These are phyloP conservation scores for Elaeis guineensis DNA, from an alignment of 176 grass and related monocot genomes.

Conservation along the genomic window DNA sequence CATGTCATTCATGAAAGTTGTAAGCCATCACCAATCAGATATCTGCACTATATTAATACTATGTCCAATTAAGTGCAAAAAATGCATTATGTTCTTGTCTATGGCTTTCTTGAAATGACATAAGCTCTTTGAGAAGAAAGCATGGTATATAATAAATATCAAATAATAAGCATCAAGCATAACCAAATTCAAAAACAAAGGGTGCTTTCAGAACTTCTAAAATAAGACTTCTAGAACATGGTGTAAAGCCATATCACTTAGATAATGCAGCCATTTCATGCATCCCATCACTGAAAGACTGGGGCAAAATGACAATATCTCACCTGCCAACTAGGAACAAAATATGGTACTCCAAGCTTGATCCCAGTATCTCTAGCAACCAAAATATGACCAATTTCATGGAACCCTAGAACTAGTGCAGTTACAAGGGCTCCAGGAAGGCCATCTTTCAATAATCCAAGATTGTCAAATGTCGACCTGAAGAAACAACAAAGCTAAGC, in stretches of 20 bases:
- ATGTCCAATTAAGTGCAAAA: no score
- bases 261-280: no score
- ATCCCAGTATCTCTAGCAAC: slow-evolving; percentile 71
- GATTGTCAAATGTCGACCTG: slow-evolving; percentile 94
- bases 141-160: background rate
- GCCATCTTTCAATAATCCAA: slow-evolving; percentile 79
- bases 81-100: no score
- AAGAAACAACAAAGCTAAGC: slow-evolving; percentile 19
- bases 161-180: background rate
- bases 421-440: slow-evolving; percentile 70
- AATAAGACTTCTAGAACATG: no score
- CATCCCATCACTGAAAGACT: no score
- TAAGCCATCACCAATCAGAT: no score
- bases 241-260: no score
- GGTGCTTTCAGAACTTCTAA: background rate
- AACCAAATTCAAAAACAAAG: slow-evolving; percentile 1
- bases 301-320: background rate
- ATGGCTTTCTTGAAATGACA: no score
- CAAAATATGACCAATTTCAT: slow-evolving; percentile 90
- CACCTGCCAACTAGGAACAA: slow-evolving; percentile 99
- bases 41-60: no score
- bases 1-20: no score
- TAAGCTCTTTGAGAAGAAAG: no score
- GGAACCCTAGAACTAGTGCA: slow-evolving; percentile 57
- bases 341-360: slow-evolving; percentile 90